Percentiles rank a stretch among this genome's conserved stretches.
These are phyloP conservation scores for Phoma sp. DNA, from an alignment of 2,329 filamentous ascomycete genomes.

Conservation along the genomic window DNA sequence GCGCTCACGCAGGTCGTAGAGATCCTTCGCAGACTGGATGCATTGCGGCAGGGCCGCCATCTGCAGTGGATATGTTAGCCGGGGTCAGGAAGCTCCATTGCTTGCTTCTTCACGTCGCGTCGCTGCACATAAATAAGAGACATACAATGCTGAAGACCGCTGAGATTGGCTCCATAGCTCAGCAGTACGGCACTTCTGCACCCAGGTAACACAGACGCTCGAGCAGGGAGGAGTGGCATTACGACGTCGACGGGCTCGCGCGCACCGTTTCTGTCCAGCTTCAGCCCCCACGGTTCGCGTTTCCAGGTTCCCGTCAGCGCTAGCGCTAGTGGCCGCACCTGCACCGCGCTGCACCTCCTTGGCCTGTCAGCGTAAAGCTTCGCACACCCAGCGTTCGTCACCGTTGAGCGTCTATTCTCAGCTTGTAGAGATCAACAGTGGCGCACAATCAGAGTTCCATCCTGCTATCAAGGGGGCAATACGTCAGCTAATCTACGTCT, in stretches of 20 bases:
- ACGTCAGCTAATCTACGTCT: background rate
- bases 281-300: conserved; percentile 9
- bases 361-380: too few relatives aligned
- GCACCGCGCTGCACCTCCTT: too few relatives aligned
- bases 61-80: conserved; percentile 14
- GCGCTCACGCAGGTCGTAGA: conserved; percentile 39
- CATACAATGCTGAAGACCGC: conserved; percentile 16
- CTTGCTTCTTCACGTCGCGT: background rate
- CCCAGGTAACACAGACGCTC: background rate
- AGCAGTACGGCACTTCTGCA: background rate
- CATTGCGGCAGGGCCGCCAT: conserved; percentile 35
- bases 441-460: too few relatives aligned
- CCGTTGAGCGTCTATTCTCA: too few relatives aligned
- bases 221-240: conserved; percentile 1
- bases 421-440: too few relatives aligned
- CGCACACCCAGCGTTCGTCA: too few relatives aligned
- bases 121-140: background rate
- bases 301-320: conserved; percentile 6
- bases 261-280: background rate
- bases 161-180: conserved; percentile 15
- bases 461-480: background rate
- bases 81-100: background rate
- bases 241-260: background rate
- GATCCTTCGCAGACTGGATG: conserved; percentile 39
- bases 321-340: background rate